Base-by-base conservation (phyloP, 179 eudicot species). In the Pouteria campechiana region DNA sequence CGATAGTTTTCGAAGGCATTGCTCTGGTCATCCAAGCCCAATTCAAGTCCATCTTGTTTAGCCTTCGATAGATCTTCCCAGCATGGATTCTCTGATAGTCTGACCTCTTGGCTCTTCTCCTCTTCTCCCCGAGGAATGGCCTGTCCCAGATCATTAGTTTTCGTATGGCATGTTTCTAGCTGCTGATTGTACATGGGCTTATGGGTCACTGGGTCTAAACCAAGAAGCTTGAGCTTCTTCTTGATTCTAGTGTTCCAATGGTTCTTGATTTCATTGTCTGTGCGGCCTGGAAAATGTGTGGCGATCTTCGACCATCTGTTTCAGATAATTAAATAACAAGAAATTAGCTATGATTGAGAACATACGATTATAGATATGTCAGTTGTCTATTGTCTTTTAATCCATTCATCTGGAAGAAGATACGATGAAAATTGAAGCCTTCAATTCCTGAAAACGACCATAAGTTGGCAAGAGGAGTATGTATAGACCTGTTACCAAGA, bases 281-380 rank as follows among this genome's bases (percentile, higher is more conserved):
- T 83, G 1, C 90, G 73, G 1, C 94, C 94, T 0, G 90, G 90
- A 30, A 84, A 72, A 65, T 75, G 70, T 7, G 90, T 64, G 8
- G 94, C 90, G 31, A 84, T 84, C 39, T 75, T 77, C 8, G 94
- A 74, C 94, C 94, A 81, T 76, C 86, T 83, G 34, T 23, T n/a
- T n/a, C n/a, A n/a, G n/a, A n/a, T 52, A 6, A 35, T 25, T 6
- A 2, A 16, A 12, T 1, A 17, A 16, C 11, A 13, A 3, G 22
- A 5, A 28, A 27, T 2, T 11, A 5, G 13, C 4, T 15, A 43
- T 21, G 14, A 27, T 10, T 7, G 25, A 16, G 25, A 4, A 33
- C 18, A 35, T n/a, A 37, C 5, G 14, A 28, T 0, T 3, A 17
- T 35, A 17, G 24, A n/a, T n/a, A n/a, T n/a, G n/a, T n/a, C n/a